These are phyloP conservation scores for Letharia lupina DNA, from an alignment of 495 filamentous ascomycete genomes.

Conservation along the genomic window DNA sequence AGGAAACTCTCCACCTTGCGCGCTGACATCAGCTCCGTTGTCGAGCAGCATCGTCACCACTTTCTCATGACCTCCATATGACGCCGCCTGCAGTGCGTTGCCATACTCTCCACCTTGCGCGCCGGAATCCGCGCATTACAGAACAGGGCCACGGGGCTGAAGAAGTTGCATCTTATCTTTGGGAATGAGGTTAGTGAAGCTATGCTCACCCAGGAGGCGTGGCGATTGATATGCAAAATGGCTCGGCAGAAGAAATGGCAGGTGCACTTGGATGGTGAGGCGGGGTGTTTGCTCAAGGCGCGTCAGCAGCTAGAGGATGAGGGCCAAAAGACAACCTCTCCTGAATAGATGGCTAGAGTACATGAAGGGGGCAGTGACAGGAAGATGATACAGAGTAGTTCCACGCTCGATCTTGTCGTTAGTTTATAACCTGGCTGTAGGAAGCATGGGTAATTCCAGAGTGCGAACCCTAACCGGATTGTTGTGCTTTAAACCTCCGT, in stretches of 20 bases:
- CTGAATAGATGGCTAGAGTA: not conserved
- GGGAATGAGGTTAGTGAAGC: not conserved
- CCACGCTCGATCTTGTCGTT: constrained; percentile 1
- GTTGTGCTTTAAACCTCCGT: not conserved
- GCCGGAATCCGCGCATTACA: not conserved
- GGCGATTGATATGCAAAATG: not conserved
- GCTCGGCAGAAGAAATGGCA: not conserved
- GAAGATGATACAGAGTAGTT: not conserved
- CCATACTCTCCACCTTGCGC: too few species aligned
- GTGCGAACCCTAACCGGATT: not conserved
- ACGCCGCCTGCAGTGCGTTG: too few species aligned
- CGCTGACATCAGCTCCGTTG: too few species aligned
- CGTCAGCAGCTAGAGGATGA: not conserved
- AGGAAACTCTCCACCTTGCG: not conserved
- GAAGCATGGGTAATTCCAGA: not conserved
- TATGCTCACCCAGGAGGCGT: not conserved
- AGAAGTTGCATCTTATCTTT: not conserved
- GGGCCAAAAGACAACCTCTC: not conserved
- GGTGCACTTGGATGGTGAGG: not conserved
- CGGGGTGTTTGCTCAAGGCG: not conserved
- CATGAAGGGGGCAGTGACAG: not conserved
- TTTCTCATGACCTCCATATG: too few species aligned
- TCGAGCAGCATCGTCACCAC: too few species aligned
- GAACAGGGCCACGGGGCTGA: not conserved
- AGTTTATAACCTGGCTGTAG: not conserved